Evolutionary conservation across 2,329 filamentous ascomycete species (phyloP), one percentile per base, ranked within the genome.

Genomic region (Colletotrichum sp.): DNA sequence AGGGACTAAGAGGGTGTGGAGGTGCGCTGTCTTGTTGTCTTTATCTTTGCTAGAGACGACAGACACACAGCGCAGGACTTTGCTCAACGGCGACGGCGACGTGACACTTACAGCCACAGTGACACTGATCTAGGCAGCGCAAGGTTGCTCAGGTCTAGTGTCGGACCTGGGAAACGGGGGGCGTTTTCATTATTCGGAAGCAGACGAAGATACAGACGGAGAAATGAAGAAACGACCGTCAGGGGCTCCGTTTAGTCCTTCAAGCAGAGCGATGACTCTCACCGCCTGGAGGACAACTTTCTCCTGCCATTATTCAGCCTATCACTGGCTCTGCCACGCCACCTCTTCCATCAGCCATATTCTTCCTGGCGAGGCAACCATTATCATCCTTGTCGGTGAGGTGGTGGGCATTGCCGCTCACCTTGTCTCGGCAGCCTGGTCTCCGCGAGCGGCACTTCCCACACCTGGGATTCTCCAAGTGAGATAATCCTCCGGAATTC

Each of bases 361-460:
- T 36, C 32, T 30, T 34, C 26, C 24, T 59, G 26, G 59, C 70
- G 34, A 76, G 64, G 73, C 73, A 73, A 34, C 73, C 70, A 65
- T 64, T 32, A 18, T 16, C 15, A 73, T 73, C 73, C 73, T 30
- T 76, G 73, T 76, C 70, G 70, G 73, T 76, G 73, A 73, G 59
- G 36, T 60, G 57, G 73, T 69, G 57, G 70, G 70, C 59, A 69
- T 62, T 16, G 64, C 49, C 64, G 64, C 70, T 73, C 64, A 65
- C 63, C 70, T 72, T 64, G 64, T 63, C 70, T 73, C 59, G 73
- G 73, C 64, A 65, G 70, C 70, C 73, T 73, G 64, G 57, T 36
- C 44, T 62, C 44, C 24, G 34, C 39, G 32, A 36, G n/a, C 69
- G 69, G 69, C 69, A 68, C 21, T 59, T 30, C 21, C 30, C 8